phyloP scores from a whole-genome alignment of 371 early-diverging fungal species.

The Mucor indicus region DNA sequence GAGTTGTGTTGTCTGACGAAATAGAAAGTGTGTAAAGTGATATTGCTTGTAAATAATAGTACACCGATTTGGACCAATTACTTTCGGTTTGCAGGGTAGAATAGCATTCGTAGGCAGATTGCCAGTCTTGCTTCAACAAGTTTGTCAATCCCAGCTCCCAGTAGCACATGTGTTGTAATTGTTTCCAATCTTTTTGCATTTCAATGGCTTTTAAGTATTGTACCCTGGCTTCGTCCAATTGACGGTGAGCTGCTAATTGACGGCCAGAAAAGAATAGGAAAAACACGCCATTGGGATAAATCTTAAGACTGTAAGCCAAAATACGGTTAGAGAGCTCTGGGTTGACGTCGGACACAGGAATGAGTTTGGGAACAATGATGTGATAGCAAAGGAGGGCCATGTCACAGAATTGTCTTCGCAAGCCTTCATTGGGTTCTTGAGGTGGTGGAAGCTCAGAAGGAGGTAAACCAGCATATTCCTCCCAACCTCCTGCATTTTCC shows the following conservation, averaged over 20 bases:
- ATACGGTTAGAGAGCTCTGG: slow-evolving; percentile 41
- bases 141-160: slow-evolving; percentile 69
- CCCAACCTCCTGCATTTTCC: slow-evolving; percentile 57
- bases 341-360: slow-evolving; percentile 57
- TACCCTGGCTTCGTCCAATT: slow-evolving; percentile 48
- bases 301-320: slow-evolving; percentile 39
- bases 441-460: slow-evolving; percentile 4
- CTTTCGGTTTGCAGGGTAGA: slow-evolving; percentile 60
- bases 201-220: slow-evolving; percentile 48
- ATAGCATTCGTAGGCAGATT: slow-evolving; percentile 48
- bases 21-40: slow-evolving; percentile 37
- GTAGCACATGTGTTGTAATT: slow-evolving; percentile 72
- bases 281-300: slow-evolving; percentile 64
- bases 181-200: slow-evolving; percentile 67
- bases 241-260: slow-evolving; percentile 43
- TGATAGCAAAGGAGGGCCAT: slow-evolving; percentile 67
- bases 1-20: neutral
- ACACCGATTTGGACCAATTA: slow-evolving; percentile 78
- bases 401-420: slow-evolving; percentile 58
- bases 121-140: slow-evolving; percentile 53
- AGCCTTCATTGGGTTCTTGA: slow-evolving; percentile 33
- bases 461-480: slow-evolving; percentile 15
- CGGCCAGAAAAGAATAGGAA: slow-evolving; percentile 66
- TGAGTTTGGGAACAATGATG: slow-evolving; percentile 58
- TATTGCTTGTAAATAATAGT: slow-evolving; percentile 62